A percentile compares a stretch with the other conserved stretches of the same genome.
These are phyloP conservation scores for Nemania serpens DNA, from an alignment of 2,329 filamentous ascomycete species.

Conservation along the genomic window DNA sequence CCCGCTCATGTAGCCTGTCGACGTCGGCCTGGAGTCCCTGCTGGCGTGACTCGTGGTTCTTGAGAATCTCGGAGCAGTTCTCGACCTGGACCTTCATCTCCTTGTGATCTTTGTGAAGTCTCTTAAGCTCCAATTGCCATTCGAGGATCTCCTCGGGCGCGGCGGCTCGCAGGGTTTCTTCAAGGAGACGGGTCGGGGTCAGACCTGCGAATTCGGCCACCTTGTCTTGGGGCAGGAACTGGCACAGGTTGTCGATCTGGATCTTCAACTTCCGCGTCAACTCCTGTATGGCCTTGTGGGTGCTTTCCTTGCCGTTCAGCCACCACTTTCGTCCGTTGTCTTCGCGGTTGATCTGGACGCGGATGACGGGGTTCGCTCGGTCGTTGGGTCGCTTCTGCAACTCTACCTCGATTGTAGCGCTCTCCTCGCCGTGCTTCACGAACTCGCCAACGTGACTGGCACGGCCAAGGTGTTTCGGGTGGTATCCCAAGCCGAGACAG, in stretches of 20 bases:
- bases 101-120: conserved; percentile 71
- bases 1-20: conserved; percentile 77
- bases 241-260: conserved; percentile 96
- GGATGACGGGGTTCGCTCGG: conserved; percentile 71
- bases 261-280: conserved; percentile 78
- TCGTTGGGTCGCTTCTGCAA: conserved; percentile 68
- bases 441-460: conserved; percentile 86
- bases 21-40: conserved; percentile 78
- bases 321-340: conserved; percentile 82
- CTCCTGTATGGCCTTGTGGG: conserved; percentile 67
- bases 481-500: conserved; percentile 87
- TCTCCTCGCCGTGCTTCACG: conserved; percentile 83
- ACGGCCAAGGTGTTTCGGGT: conserved; percentile 79
- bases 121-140: conserved; percentile 77
- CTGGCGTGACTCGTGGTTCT: conserved; percentile 73
- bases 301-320: conserved; percentile 68
- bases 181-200: conserved; percentile 78
- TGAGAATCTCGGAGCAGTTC: conserved; percentile 65
- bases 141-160: conserved; percentile 79
- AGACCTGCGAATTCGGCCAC: conserved; percentile 92
- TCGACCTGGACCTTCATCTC: conserved; percentile 61
- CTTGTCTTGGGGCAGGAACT: conserved; percentile 94
- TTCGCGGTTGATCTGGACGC: conserved; percentile 77
- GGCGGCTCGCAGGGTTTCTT: conserved; percentile 86
- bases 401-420: conserved; percentile 88